These are phyloP conservation scores for Naganishia vaughanmartiniae DNA, from an alignment of 768 basidiomycete genomes.

Conservation along the genomic window DNA sequence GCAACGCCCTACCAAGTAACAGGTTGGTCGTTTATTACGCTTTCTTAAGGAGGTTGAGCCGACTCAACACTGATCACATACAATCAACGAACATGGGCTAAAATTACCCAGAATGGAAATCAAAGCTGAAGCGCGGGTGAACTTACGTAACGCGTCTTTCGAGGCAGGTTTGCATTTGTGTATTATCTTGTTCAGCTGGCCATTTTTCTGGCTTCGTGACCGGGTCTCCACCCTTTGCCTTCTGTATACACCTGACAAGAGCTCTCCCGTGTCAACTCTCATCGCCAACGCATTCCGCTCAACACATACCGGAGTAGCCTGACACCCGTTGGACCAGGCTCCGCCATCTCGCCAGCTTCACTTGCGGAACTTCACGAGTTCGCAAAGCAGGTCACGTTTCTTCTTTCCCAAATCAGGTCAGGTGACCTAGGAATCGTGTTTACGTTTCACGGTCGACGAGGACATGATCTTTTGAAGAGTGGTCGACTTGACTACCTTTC, in stretches of 20 bases:
- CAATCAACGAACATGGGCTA: too few species aligned
- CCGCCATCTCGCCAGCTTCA: not conserved
- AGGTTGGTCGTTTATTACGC: too few species aligned
- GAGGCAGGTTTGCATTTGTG: not conserved
- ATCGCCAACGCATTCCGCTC: too few species aligned
- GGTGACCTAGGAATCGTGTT: slow-evolving; percentile 13
- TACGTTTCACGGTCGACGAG: not conserved
- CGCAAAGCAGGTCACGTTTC: slow-evolving; percentile 23
- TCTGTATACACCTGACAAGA: too few species aligned
- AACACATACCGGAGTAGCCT: too few species aligned
- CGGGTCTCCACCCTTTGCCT: too few species aligned
- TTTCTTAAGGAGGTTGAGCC: too few species aligned
- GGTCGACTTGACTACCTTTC: not conserved
- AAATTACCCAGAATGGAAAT: not conserved
- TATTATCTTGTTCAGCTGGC: not conserved
- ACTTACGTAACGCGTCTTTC: not conserved
- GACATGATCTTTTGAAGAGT: not conserved
- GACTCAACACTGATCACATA: too few species aligned
- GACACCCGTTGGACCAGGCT: too few species aligned
- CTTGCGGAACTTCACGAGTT: not conserved
- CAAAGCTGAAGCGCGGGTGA: not conserved
- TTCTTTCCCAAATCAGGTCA: slow-evolving; percentile 17
- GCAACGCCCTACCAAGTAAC: too few species aligned
- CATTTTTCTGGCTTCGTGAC: not conserved
- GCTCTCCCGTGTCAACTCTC: too few species aligned